Evolutionary conservation across 1,139 yeast genomes (phyloP).

Genomic region (Groenewaldozyma auringiensis): DNA sequence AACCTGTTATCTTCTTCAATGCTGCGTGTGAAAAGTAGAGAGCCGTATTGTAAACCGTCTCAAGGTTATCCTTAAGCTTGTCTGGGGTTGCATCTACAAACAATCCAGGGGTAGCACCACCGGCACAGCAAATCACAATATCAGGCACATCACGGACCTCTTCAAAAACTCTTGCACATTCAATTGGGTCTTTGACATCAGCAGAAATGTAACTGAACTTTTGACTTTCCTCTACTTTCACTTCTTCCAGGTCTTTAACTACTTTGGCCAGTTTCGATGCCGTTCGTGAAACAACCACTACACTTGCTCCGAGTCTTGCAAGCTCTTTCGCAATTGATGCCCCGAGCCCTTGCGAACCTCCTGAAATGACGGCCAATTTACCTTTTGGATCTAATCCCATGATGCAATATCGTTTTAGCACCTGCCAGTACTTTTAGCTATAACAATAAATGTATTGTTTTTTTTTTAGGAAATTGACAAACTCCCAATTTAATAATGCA

Average conservation of each 20-base stretch:
- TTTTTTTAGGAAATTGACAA: too few relatives aligned
- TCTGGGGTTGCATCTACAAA: constrained; percentile 57
- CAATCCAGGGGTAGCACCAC: constrained; percentile 72
- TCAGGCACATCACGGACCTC: constrained; percentile 45
- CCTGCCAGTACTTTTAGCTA: too few relatives aligned
- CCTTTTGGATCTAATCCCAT: constrained; percentile 16
- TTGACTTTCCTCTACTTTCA: constrained; percentile 27
- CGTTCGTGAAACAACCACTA: constrained; percentile 71
- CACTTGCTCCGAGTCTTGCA: constrained; percentile 50
- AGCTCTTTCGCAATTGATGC: constrained; percentile 62
- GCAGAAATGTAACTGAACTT: constrained; percentile 45
- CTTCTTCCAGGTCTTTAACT: constrained; percentile 37
- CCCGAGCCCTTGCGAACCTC: constrained; percentile 96
- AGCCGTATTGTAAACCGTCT: constrained; percentile 66
- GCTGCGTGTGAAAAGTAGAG: constrained; percentile 59
- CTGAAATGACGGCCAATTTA: constrained; percentile 68
- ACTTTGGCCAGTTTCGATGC: constrained; percentile 46
- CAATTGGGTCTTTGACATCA: constrained; percentile 56
- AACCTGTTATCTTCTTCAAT: constrained; percentile 36
- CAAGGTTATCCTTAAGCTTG: constrained; percentile 55
- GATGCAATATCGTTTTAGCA: too few relatives aligned
- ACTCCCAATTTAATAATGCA: too few relatives aligned
- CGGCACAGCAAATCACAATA: constrained; percentile 78
- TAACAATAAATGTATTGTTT: too few relatives aligned
- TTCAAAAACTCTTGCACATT: constrained; percentile 41